Percentiles rank a stretch among this genome's conserved stretches.
Evolutionary conservation across 2,329 filamentous ascomycete species (phyloP).

Genomic region (Bipolaris cookei): DNA sequence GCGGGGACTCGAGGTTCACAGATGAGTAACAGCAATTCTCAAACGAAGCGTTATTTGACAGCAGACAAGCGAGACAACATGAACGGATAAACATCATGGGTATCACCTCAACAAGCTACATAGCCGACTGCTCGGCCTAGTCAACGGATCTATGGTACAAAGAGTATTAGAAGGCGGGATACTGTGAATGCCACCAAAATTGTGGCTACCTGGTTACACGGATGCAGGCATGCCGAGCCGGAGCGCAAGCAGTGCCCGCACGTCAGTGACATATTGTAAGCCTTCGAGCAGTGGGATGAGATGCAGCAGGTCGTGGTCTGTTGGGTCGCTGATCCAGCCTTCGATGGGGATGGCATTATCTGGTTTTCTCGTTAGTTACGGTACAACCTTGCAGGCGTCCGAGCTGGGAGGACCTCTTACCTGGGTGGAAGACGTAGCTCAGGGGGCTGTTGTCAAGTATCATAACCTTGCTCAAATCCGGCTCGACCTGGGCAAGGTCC

Average conservation of each 20-base stretch:
- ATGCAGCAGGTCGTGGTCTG: constrained; percentile 92
- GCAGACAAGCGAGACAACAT: constrained; percentile 4
- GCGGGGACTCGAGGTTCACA: constrained; percentile 11
- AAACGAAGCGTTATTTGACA: constrained; percentile 16
- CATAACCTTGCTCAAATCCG: constrained; percentile 96
- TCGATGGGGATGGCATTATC: constrained; percentile 99
- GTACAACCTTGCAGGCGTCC: constrained; percentile 1
- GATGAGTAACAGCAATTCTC: constrained; percentile 27
- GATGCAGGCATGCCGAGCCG: constrained; percentile 74
- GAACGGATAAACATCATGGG: constrained; percentile 37
- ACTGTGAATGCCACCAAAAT: constrained; percentile 17
- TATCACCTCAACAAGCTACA: constrained; percentile 44
- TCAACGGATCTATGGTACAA: constrained; percentile 42
- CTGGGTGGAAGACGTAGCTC: constrained; percentile 98
- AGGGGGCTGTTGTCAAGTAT: constrained; percentile 98
- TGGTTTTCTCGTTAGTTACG: constrained; percentile 50
- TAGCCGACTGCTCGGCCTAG: constrained; percentile 30
- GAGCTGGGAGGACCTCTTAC: constrained; percentile 57
- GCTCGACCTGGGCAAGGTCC: constrained; percentile 93
- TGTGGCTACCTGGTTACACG: constrained; percentile 28
- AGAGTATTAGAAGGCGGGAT: constrained; percentile 36
- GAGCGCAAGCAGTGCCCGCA: constrained; percentile 85
- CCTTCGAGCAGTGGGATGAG: constrained; percentile 91
- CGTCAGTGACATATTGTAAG: constrained; percentile 94
- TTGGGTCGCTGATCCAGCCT: constrained; percentile 98